Percentiles rank a stretch among this genome's conserved stretches.
Evolutionary conservation across 2,329 filamentous ascomycete genomes (phyloP).

Genomic region (Ophidiomyces ophidiicola): DNA sequence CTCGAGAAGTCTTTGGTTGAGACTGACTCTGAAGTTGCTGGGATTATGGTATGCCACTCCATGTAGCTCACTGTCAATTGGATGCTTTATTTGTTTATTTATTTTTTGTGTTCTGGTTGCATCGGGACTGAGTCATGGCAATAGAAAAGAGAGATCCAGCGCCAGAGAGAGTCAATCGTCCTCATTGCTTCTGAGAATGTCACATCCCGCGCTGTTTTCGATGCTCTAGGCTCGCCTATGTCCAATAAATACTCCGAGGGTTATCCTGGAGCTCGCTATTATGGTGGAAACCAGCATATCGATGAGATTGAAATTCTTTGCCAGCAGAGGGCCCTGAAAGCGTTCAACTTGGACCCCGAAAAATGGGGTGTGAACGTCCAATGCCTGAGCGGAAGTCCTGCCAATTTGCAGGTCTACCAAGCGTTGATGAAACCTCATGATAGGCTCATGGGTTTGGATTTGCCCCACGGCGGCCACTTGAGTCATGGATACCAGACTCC

Average conservation of each 20-base stretch:
- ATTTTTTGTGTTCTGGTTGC: not conserved
- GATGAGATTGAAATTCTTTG: conserved; percentile 91
- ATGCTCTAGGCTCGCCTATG: conserved; percentile 88
- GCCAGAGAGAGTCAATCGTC: conserved; percentile 96
- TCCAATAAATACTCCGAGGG: conserved; percentile 99
- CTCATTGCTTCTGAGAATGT: conserved; percentile 99
- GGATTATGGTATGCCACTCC: conserved; percentile 69
- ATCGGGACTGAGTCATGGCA: conserved; percentile 10
- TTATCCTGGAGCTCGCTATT: conserved; percentile 95
- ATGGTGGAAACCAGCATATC: conserved; percentile 98
- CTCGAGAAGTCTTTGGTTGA: conserved; percentile 91
- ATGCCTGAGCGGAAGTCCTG: conserved; percentile 80
- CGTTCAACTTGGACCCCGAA: conserved; percentile 71
- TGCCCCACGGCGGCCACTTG: conserved; percentile 90
- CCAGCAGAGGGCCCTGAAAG: conserved; percentile 82
- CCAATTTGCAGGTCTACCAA: conserved; percentile 97
- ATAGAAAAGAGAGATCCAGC: conserved; percentile 83
- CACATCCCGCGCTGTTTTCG: conserved; percentile 94
- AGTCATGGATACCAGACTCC: conserved; percentile 97
- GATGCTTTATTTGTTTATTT: not conserved
- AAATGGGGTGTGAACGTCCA: conserved; percentile 99
- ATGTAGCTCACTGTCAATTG: conserved; percentile 1
- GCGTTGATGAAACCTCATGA: conserved; percentile 87
- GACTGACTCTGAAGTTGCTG: conserved; percentile 82
- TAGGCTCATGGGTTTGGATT: conserved; percentile 89